A percentile compares a stretch with the other conserved stretches of the same genome.
Conservation (phyloP, 2,329 filamentous ascomycete genomes). For the Chrysoporthe austroafricana region DNA sequence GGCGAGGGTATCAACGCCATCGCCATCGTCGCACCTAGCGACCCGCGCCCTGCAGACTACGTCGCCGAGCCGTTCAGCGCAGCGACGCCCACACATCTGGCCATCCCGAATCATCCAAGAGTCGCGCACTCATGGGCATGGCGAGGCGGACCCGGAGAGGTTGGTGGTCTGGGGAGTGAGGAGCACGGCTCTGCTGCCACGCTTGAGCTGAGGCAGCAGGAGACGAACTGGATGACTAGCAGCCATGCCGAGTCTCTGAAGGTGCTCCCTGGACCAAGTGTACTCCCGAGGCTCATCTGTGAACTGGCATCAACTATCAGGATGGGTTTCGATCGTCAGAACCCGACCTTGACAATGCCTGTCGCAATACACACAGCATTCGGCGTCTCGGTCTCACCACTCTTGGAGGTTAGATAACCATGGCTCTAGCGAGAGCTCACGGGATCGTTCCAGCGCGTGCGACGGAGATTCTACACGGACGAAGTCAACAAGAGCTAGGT, state of each 20-base stretch:
- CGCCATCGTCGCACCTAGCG: no score
- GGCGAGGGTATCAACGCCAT: not conserved
- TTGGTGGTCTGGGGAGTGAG: not conserved
- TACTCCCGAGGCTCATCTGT: not conserved
- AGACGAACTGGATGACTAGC: not conserved
- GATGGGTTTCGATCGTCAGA: not conserved
- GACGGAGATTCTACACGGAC: not conserved
- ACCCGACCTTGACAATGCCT: not conserved
- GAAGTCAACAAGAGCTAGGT: not conserved
- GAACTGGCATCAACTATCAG: not conserved
- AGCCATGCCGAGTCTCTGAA: not conserved
- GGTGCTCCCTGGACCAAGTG: not conserved
- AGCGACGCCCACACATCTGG: no score
- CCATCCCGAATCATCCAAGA: no score
- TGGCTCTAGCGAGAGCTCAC: not conserved
- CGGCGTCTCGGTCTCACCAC: not conserved
- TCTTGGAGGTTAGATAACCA: not conserved
- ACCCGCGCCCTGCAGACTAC: no score
- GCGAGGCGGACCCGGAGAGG: no score
- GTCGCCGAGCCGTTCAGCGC: no score
- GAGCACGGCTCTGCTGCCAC: not conserved
- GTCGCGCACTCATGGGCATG: no score
- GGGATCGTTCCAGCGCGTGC: not conserved
- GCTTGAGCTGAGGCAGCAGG: not conserved
- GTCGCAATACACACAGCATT: not conserved